These are phyloP conservation scores for Conoideocrella luteorostrata DNA, from an alignment of 2,329 filamentous ascomycete species.

Conservation along the genomic window DNA sequence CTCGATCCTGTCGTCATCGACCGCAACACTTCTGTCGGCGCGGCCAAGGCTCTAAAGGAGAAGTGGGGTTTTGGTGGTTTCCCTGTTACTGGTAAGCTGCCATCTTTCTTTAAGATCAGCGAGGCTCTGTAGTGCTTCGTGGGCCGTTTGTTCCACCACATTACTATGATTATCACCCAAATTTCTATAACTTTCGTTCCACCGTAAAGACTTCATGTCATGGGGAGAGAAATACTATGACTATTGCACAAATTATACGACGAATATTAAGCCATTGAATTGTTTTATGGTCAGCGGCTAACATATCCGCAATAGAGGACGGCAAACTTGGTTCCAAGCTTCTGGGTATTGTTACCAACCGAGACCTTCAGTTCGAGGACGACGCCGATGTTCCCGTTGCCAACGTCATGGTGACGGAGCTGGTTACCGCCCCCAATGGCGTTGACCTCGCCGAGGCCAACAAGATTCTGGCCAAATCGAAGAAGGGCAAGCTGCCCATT, in stretches of 20 bases:
- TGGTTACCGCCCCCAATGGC: conserved; percentile 79
- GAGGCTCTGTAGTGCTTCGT: too few relatives aligned
- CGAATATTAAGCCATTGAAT: too few relatives aligned
- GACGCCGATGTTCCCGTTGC: conserved; percentile 66
- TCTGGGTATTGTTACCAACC: conserved; percentile 93
- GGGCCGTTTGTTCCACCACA: conserved; percentile 18
- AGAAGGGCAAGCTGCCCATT: conserved; percentile 97
- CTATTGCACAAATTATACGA: conserved; percentile 14
- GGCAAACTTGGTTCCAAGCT: conserved; percentile 94
- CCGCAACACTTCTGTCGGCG: conserved; percentile 78
- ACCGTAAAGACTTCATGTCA: conserved; percentile 82
- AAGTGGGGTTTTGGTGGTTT: conserved; percentile 99
- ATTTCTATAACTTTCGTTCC: conserved; percentile 99
- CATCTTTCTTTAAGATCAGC: too few relatives aligned
- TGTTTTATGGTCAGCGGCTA: conserved; percentile 10
- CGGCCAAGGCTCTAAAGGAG: conserved; percentile 89
- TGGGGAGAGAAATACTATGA: conserved; percentile 60
- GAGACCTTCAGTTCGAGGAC: conserved; percentile 95
- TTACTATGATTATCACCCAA: conserved; percentile 69
- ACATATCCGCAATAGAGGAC: conserved; percentile 54
- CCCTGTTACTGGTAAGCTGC: conserved; percentile 86
- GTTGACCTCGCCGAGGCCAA: conserved; percentile 86
- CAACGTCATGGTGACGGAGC: conserved; percentile 90
- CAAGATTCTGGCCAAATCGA: conserved; percentile 84
- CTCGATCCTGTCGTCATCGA: conserved; percentile 89